phyloP scores from a whole-genome alignment of 192 early-diverging fungal genomes.

The Kickxella alabastrina region DNA sequence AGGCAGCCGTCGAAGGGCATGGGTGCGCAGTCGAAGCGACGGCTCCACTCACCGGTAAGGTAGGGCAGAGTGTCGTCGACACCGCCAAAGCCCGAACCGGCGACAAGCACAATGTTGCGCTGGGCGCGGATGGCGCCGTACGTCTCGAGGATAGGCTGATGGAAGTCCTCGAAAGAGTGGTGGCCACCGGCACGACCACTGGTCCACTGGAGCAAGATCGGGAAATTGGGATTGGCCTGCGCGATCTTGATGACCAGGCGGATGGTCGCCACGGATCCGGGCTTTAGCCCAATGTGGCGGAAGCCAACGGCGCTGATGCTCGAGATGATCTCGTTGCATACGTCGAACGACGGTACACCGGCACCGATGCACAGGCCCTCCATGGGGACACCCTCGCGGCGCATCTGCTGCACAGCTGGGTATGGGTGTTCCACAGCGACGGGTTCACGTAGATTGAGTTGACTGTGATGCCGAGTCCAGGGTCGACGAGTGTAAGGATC shows the following conservation, averaged over 20 bases:
- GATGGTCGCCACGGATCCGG: constrained; percentile 75
- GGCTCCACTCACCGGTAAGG: constrained; percentile 89
- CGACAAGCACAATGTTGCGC: constrained; percentile 81
- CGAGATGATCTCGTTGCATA: constrained; percentile 71
- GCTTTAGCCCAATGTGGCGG: constrained; percentile 81
- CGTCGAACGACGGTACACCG: constrained; percentile 79
- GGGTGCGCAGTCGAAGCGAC: constrained; percentile 74
- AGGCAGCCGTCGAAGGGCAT: constrained; percentile 95
- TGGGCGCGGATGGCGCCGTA: constrained; percentile 78
- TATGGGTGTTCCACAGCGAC: constrained; percentile 85
- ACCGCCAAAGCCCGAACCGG: constrained; percentile 89
- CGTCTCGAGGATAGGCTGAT: constrained; percentile 75
- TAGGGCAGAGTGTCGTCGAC: constrained; percentile 86
- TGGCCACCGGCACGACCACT: constrained; percentile 95
- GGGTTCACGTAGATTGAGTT: constrained; percentile 90
- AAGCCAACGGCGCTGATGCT: constrained; percentile 75
- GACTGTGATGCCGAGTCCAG: constrained; percentile 82
- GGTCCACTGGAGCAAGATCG: constrained; percentile 93
- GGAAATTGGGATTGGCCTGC: constrained; percentile 72
- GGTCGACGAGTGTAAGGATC: constrained; percentile 69
- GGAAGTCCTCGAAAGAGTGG: constrained; percentile 95
- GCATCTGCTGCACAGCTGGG: constrained; percentile 76
- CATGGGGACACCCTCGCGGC: constrained; percentile 81
- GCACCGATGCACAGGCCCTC: constrained; percentile 85
- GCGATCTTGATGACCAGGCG: constrained; percentile 79